These are phyloP conservation scores for Pugionium dolabratum DNA, from an alignment of 345 rosid genomes.

Conservation along the genomic window DNA sequence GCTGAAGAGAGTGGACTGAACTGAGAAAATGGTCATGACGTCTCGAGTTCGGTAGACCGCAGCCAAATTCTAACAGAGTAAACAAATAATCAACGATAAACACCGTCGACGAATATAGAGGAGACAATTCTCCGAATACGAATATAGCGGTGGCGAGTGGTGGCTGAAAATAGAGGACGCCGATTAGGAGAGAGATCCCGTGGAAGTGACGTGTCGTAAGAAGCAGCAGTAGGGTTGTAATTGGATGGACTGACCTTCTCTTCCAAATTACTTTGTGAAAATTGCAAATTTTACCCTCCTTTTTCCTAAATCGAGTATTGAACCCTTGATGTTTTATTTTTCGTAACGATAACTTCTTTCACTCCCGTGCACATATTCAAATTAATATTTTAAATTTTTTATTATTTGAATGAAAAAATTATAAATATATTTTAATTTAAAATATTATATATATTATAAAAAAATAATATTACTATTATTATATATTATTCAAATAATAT, in stretches of 20 bases:
- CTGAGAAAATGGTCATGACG: conserved; percentile 43
- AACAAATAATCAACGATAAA: neutral
- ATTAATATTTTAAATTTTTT: too few relatives aligned
- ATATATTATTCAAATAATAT: too few relatives aligned
- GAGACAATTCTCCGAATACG: conserved; percentile 18
- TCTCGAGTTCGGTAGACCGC: neutral
- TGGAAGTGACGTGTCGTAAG: conserved; percentile 25
- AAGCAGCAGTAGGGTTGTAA: neutral
- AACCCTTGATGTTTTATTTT: neutral
- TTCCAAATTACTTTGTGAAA: neutral
- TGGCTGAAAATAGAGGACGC: neutral
- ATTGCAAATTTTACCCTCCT: neutral
- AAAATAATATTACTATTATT: too few relatives aligned
- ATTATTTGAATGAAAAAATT: too few relatives aligned
- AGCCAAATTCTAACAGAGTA: neutral
- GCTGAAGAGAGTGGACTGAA: conserved; percentile 45
- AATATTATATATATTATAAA: too few relatives aligned
- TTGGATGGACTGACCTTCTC: neutral
- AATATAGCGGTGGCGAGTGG: conserved; percentile 34
- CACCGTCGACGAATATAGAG: conserved; percentile 1
- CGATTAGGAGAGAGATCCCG: conserved; percentile 11
- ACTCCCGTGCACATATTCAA: too few relatives aligned
- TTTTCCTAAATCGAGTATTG: neutral
- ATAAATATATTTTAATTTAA: too few relatives aligned
- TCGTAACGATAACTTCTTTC: too few relatives aligned